Base-by-base conservation (phyloP, 202 grass and related monocot species). In the Bolboschoenoplectus hybrid region DNA sequence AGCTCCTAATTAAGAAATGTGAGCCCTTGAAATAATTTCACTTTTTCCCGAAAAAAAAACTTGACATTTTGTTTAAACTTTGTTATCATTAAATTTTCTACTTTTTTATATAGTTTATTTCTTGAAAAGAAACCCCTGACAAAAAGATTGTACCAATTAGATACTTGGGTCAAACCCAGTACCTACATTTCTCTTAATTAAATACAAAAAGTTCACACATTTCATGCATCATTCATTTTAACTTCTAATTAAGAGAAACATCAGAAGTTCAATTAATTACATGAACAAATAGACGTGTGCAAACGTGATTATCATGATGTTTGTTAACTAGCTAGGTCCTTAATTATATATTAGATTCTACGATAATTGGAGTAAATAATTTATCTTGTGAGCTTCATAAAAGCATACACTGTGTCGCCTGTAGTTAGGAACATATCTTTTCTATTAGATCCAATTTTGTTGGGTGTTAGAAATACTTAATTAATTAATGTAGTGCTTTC, bases 291-390 rank as follows among this genome's bases (percentile, higher is more conserved):
- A 57, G 75, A 79, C 75, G 75, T 79, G 75, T 40, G 7, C 8
- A 36, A 79, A 79, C 75, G 52, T 79, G 75, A 58, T 71, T 79
- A 40, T 79, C 75, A 79, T 58, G 3, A 60, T 79, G 75, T 41
- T 10, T 41, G 34, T 58, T 14, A 58, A 34, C 71, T 41, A 71
- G 5, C 43, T 19, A 60, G 36, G 52, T 79, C 36, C 14, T 79
- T 79, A 60, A 32, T 50, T 60, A 60, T 79, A 79, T 60, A 41
- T 58, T 57, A 41, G 1, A 13, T 2, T 79, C n/a, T 17, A 79
- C 67, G 17, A n/a, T 51, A 76, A 53, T 17, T 75, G 46, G 5
- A 40, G 46, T 34, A 70, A 70, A 68, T 9, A 20, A 51, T 58
- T 9, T 78, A 39, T 78, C 32, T 20, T 49, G 17, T 0, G 14